These are phyloP conservation scores for Penicillium roqueforti DNA, from an alignment of 495 filamentous ascomycete genomes.

Conservation along the genomic window DNA sequence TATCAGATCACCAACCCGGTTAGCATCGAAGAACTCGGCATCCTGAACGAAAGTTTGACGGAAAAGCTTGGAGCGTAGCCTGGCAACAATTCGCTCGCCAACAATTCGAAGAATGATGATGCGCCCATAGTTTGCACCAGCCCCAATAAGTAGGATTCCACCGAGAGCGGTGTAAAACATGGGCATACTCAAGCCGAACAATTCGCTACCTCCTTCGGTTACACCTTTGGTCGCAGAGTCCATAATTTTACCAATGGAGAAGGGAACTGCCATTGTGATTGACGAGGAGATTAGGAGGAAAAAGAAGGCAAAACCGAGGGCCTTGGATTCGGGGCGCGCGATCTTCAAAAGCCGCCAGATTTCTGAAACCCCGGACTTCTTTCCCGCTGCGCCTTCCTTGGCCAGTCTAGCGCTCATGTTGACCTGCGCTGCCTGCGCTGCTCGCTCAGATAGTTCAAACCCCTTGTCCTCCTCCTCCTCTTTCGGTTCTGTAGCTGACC, in stretches of 20 bases:
- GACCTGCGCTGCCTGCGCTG: slow-evolving; percentile 79
- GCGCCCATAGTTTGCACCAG: slow-evolving; percentile 85
- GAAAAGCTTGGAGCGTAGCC: slow-evolving; percentile 85
- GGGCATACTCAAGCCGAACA: slow-evolving; percentile 69
- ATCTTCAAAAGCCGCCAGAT: slow-evolving; percentile 86
- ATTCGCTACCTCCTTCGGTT: slow-evolving; percentile 43
- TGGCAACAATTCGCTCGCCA: slow-evolving; percentile 87
- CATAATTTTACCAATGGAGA: slow-evolving; percentile 92
- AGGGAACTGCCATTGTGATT: slow-evolving; percentile 92
- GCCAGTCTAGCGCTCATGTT: slow-evolving; percentile 83
- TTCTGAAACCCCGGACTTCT: slow-evolving; percentile 65
- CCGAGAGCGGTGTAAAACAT: slow-evolving; percentile 78
- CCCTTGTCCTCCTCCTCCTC: slow-evolving; percentile 51
- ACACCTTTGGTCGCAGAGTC: slow-evolving; percentile 69
- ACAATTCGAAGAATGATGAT: slow-evolving; percentile 94
- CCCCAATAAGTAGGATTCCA: slow-evolving; percentile 65
- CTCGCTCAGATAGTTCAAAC: slow-evolving; percentile 70
- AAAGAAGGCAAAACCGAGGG: slow-evolving; percentile 73
- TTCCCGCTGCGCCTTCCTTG: slow-evolving; percentile 66
- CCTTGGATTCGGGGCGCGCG: slow-evolving; percentile 75
- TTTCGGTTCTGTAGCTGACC: slow-evolving; percentile 18
- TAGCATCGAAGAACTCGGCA: slow-evolving; percentile 98
- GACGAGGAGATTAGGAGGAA: slow-evolving; percentile 81
- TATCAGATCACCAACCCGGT: slow-evolving; percentile 92
- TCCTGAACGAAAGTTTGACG: slow-evolving; percentile 87